phyloP scores from a whole-genome alignment of 768 basidiomycete species.

The Pholiota molesta region DNA sequence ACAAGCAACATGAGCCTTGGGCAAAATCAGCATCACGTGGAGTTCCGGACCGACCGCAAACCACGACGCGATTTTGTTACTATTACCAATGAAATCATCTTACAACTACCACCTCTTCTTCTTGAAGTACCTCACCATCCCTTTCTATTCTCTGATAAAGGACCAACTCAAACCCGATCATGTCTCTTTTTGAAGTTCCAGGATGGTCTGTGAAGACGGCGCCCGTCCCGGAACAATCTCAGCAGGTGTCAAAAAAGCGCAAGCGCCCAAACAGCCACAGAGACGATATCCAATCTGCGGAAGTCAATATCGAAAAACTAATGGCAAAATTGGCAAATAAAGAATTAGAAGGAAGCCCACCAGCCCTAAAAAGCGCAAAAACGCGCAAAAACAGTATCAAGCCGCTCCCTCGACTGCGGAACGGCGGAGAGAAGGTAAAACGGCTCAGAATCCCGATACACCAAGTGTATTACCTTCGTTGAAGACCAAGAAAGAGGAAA shows the following conservation, averaged over 20 bases:
- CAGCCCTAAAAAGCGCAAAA: conserved; percentile 24
- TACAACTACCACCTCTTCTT: no score
- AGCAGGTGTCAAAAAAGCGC: conserved; percentile 52
- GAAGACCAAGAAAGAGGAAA: conserved; percentile 17
- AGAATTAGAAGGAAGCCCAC: conserved; percentile 19
- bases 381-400: conserved; percentile 11
- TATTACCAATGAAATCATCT: no score
- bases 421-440: conserved; percentile 12
- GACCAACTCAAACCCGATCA: not conserved
- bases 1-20: no score
- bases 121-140: no score
- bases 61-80: not conserved
- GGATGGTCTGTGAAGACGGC: conserved; percentile 63
- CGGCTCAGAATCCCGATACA: not conserved
- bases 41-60: no score
- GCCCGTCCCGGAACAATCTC: conserved; percentile 38
- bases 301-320: conserved; percentile 64
- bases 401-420: not conserved
- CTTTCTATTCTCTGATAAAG: not conserved
- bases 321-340: conserved; percentile 47
- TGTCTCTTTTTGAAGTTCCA: conserved; percentile 57
- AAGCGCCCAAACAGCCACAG: conserved; percentile 45
- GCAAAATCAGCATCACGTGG: not conserved
- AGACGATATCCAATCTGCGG: conserved; percentile 36
- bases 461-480: not conserved